Base-by-base conservation (phyloP, 495 filamentous ascomycete species). In the Oleoguttula mirabilis region DNA sequence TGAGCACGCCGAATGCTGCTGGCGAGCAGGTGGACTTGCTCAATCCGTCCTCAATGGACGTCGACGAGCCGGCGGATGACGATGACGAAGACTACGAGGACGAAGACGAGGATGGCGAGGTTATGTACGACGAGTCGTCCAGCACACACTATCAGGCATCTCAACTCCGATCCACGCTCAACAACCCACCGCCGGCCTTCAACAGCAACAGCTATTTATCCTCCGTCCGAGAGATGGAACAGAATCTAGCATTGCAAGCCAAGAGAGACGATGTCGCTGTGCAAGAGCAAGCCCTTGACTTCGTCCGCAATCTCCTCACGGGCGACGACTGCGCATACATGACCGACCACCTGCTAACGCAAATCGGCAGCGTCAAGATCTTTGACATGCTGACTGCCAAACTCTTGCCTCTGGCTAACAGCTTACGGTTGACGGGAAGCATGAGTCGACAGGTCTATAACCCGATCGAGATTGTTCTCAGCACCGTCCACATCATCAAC, bases 291-390 rank as follows among this genome's bases (percentile, higher is more conserved):
- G 85, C 77, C 0, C 72, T 96, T 22, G 81, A 88, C 39, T 76
- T 92, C 44, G 72, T 98, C 39, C 72, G 87, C 34, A 98, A 98
- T 58, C 67, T 94, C n/a, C 79, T 94, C 48, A 79, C 76, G 42
- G 80, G 79, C 10, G 57, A 64, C 8, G 75, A 73, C 40, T 69
- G 73, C 7, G 58, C 71, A 6, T 80, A 85, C 48, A 87, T 93
- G 77, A 80, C 93, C 44, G 86, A 94, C 48, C 72, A 75, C 42
- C 59, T 95, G n/a, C 80, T 94, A 57, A 66, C 62, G 27, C 69
- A 74, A 36, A 64, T 94, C n/a, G 84, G 83, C 14, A 70, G 84
- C 51, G 72, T 81, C 37, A 70, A 76, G 22, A 55, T 94, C 15
- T 84, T 94, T 47, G 71, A 78, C 32, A 79, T 88, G 28, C 60